Conservation (phyloP, 2,329 filamentous ascomycete species). For the Sodiomyces alkalinus region DNA sequence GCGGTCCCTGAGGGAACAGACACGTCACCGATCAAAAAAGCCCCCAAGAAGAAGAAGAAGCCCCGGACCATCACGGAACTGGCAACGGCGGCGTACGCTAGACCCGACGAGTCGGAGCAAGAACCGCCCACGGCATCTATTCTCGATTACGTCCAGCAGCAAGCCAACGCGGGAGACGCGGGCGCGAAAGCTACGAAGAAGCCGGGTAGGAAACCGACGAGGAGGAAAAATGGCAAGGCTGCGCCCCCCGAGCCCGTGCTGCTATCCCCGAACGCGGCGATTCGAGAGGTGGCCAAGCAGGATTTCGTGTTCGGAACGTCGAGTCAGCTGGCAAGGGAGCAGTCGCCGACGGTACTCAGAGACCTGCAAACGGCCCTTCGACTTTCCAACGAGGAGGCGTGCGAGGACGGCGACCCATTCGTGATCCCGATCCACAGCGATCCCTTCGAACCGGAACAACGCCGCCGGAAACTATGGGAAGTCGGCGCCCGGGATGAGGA, state of each 20-base stretch:
- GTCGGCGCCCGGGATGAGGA: slow-evolving; percentile 51
- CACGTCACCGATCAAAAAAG: slow-evolving; percentile 13
- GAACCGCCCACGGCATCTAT: slow-evolving; percentile 21
- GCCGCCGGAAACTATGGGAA: slow-evolving; percentile 45
- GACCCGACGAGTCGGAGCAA: slow-evolving; percentile 19
- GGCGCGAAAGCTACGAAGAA: slow-evolving; percentile 16
- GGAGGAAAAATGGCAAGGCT: slow-evolving; percentile 22
- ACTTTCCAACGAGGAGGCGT: slow-evolving; percentile 35
- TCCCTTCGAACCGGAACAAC: slow-evolving; percentile 16
- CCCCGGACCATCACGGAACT: slow-evolving; percentile 63
- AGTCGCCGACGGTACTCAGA: slow-evolving; percentile 50
- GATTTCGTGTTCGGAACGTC: slow-evolving; percentile 77
- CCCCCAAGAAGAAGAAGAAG: slow-evolving; percentile 47
- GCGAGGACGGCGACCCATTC: slow-evolving; percentile 28
- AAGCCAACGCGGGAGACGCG: slow-evolving; percentile 8
- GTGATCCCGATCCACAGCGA: slow-evolving; percentile 23
- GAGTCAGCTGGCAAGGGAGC: slow-evolving; percentile 62
- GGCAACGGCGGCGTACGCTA: slow-evolving; percentile 54
- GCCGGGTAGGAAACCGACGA: slow-evolving; percentile 16
- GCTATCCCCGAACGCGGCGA: slow-evolving; percentile 53
- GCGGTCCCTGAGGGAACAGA: slow-evolving; percentile 6
- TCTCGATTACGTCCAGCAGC: slow-evolving; percentile 26
- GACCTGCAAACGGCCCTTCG: slow-evolving; percentile 48
- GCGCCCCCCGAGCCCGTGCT: slow-evolving; percentile 32
- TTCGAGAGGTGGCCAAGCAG: slow-evolving; percentile 50